Evolutionary conservation across 208 protist species (phyloP).

Genomic region (Trypanosoma scelopori): DNA sequence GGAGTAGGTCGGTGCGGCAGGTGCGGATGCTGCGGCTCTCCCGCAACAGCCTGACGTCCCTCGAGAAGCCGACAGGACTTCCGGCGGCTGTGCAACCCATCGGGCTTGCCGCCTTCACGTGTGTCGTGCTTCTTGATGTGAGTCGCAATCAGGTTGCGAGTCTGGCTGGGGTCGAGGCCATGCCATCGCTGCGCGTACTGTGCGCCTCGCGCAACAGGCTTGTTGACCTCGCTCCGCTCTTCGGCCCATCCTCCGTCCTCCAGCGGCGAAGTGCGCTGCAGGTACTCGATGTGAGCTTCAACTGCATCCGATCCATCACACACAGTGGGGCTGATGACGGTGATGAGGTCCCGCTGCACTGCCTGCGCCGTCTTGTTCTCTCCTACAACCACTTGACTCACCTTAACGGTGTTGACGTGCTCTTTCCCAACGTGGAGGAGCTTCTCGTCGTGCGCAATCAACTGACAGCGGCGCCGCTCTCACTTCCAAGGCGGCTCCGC

Average conservation of each 20-base stretch:
- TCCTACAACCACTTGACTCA: constrained; percentile 39
- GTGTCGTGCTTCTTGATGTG: constrained; percentile 57
- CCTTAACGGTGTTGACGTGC: constrained; percentile 24
- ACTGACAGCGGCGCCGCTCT: constrained; percentile 8
- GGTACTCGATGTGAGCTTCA: constrained; percentile 67
- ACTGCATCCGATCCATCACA: constrained; percentile 35
- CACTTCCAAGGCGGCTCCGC: constrained; percentile 14
- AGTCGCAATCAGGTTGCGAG: constrained; percentile 50
- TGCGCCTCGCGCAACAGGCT: constrained; percentile 58
- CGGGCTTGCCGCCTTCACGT: constrained; percentile 32
- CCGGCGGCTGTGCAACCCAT: constrained; percentile 5
- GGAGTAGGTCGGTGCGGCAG: constrained; percentile 12
- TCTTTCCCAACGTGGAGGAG: constrained; percentile 45
- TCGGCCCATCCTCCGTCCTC: constrained; percentile 29
- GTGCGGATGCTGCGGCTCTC: constrained; percentile 45
- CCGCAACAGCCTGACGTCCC: constrained; percentile 33
- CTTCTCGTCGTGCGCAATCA: constrained; percentile 34
- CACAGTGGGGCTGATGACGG: constrained; percentile 14
- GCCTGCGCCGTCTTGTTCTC: constrained; percentile 50
- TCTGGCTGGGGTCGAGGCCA: constrained; percentile 47
- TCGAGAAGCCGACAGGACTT: constrained; percentile 8
- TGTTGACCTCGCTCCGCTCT: constrained; percentile 50
- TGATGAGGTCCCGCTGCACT: constrained; percentile 5
- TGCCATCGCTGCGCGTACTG: constrained; percentile 48
- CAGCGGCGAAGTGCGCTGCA: constrained; percentile 27